Evolutionary conservation across 805 yeast genomes (phyloP).

Genomic region (Kodamaea kakaduensis): DNA sequence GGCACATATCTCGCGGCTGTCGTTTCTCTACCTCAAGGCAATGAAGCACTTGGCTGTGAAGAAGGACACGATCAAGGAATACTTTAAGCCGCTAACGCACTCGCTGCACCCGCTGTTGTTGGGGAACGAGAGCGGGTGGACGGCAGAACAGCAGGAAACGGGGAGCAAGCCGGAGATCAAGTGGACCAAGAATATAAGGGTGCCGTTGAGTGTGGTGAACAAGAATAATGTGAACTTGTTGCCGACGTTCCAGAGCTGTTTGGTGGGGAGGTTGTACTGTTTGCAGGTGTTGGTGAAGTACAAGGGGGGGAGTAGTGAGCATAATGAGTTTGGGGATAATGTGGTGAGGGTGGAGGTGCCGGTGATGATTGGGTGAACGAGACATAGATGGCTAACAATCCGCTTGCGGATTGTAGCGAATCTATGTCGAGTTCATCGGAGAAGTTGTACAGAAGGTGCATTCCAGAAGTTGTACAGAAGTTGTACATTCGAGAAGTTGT

Average conservation of each 20-base stretch:
- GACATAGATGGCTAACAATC: too few relatives aligned
- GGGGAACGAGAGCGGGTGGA: constrained; percentile 27
- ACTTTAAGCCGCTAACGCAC: constrained; percentile 26
- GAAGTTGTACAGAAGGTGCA: too few relatives aligned
- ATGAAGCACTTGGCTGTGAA: constrained; percentile 35
- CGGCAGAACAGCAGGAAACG: constrained; percentile 16
- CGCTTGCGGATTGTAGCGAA: too few relatives aligned
- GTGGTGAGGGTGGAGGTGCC: constrained; percentile 34
- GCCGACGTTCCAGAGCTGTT: constrained; percentile 63
- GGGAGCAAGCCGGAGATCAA: constrained; percentile 20
- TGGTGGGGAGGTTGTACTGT: constrained; percentile 55
- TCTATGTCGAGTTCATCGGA: too few relatives aligned
- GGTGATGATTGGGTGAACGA: constrained; percentile 31
- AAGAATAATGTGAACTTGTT: constrained; percentile 48
- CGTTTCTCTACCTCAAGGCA: constrained; percentile 36
- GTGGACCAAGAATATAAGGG: constrained; percentile 30
- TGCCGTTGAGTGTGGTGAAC: constrained; percentile 41
- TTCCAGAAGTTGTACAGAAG: too few relatives aligned
- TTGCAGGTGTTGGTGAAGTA: constrained; percentile 38
- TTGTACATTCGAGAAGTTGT: too few relatives aligned
- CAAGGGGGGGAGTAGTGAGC: constrained; percentile 34
- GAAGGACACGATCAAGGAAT: constrained; percentile 38
- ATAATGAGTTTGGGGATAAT: constrained; percentile 30
- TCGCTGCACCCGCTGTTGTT: constrained; percentile 22
- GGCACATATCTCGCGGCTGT: constrained; percentile 27